Conservation (phyloP, 345 rosid genomes). For the Brassica cretica region DNA sequence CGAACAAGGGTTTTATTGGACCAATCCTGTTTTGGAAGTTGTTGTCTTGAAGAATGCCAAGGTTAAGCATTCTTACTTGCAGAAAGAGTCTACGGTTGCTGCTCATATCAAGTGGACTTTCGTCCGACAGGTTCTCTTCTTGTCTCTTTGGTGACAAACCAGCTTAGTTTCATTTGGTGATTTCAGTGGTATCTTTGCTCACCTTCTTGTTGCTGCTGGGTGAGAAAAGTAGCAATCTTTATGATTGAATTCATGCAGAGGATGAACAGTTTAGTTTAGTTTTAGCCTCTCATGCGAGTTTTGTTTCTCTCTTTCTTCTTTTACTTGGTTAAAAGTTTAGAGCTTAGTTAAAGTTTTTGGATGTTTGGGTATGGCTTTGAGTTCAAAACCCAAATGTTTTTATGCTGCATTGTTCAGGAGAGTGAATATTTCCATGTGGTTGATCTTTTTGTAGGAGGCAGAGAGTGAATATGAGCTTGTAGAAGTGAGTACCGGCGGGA, state of each 20-base stretch:
- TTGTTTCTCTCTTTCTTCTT: neutral
- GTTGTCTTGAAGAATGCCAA: slow-evolving; percentile 62
- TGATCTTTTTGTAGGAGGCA: slow-evolving; percentile 55
- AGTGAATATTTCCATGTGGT: slow-evolving; percentile 1
- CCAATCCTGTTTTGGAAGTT: slow-evolving; percentile 74
- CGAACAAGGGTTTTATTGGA: slow-evolving; percentile 67
- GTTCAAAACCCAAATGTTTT: neutral
- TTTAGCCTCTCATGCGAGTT: neutral
- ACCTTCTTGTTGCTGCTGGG: neutral
- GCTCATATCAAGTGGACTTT: slow-evolving; percentile 94
- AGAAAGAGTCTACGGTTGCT: slow-evolving; percentile 68
- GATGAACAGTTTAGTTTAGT: neutral
- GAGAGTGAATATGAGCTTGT: slow-evolving; percentile 76
- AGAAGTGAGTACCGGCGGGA: slow-evolving; percentile 93
- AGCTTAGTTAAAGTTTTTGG: neutral
- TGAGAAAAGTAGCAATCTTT: slow-evolving; percentile 12
- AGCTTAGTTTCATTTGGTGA: slow-evolving; percentile 17
- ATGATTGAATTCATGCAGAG: neutral
- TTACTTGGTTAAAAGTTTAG: neutral
- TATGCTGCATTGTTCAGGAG: neutral
- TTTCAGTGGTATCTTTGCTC: neutral
- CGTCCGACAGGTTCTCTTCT: slow-evolving; percentile 61
- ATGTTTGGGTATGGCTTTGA: neutral
- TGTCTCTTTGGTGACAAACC: neutral
- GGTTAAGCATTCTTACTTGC: slow-evolving; percentile 78